Conservation (phyloP, 371 early-diverging fungal genomes). For the Mucor mucedo region DNA sequence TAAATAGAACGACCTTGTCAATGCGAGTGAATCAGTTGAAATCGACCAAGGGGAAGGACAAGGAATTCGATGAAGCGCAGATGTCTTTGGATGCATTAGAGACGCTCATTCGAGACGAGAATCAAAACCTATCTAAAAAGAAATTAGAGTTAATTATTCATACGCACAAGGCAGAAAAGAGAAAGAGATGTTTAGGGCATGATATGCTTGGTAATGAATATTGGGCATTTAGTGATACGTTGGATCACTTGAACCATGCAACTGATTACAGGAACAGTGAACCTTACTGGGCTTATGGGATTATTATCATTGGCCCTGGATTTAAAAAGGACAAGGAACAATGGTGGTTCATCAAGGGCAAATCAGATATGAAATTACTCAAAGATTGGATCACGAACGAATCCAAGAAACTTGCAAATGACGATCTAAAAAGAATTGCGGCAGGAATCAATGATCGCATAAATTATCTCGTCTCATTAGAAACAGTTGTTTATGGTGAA, state of each 20-base stretch:
- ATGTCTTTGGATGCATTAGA: conserved; percentile 31
- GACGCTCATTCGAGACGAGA: conserved; percentile 27
- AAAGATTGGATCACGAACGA: conserved; percentile 22
- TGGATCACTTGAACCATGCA: conserved; percentile 21
- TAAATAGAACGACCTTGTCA: conserved; percentile 13
- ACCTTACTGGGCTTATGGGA: conserved; percentile 43
- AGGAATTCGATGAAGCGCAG: conserved; percentile 8
- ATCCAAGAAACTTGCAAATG: conserved; percentile 1
- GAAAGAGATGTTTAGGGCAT: conserved; percentile 25
- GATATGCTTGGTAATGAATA: conserved; percentile 44
- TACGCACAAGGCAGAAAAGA: conserved; percentile 17
- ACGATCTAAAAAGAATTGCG: conserved; percentile 1
- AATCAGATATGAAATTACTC: conserved; percentile 21
- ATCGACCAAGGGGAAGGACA: conserved; percentile 18
- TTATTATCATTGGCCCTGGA: conserved; percentile 46
- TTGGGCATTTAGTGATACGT: conserved; percentile 47
- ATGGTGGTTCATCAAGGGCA: conserved; percentile 45
- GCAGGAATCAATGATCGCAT: conserved; percentile 13
- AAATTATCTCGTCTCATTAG: conserved; percentile 28
- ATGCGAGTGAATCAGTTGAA: conserved; percentile 23
- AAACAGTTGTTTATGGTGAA: conserved; percentile 36
- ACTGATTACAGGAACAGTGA: conserved; percentile 34
- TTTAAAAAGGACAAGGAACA: conserved; percentile 9
- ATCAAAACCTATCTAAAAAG: conserved; percentile 22
- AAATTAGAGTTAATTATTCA: conserved; percentile 19